Percentiles rank a stretch among this genome's conserved stretches.
Conservation (phyloP, 2,329 filamentous ascomycete genomes). For the Arachnomyces sp. region DNA sequence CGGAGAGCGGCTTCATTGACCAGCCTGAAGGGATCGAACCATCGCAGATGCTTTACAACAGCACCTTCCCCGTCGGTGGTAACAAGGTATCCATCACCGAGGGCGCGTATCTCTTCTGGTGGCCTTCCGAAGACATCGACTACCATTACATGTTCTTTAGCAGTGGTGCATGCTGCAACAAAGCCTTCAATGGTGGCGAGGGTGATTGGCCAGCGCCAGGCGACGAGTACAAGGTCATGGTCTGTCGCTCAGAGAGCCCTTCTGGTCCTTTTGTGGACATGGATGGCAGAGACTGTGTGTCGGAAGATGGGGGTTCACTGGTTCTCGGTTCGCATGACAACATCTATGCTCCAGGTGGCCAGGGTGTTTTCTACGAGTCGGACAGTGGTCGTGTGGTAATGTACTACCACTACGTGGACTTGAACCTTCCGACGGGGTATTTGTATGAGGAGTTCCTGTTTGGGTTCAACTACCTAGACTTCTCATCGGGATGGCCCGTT, state of each 20-base stretch:
- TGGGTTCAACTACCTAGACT: conserved; percentile 5
- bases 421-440: conserved; percentile 1
- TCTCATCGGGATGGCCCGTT: conserved; percentile 4
- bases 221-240: conserved; percentile 54
- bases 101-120: conserved; percentile 3
- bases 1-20: conserved; percentile 17
- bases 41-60: not conserved
- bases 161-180: conserved; percentile 46
- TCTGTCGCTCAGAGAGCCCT: conserved; percentile 49
- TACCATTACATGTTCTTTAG: conserved; percentile 56
- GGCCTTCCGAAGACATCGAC: not conserved
- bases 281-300: conserved; percentile 43
- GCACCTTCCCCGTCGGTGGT: no score
- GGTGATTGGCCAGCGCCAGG: conserved; percentile 40
- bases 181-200: conserved; percentile 21
- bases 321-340: conserved; percentile 52
- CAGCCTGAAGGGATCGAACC: not conserved
- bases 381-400: conserved; percentile 6
- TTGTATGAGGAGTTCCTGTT: conserved; percentile 2
- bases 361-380: conserved; percentile 49
- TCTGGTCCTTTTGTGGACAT: conserved; percentile 51
- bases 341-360: conserved; percentile 59
- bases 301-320: conserved; percentile 49
- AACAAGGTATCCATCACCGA: not conserved
- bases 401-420: conserved; percentile 4